Evolutionary conservation across 2,329 filamentous ascomycete species (phyloP).

Genomic region (Fusarium lateritium): DNA sequence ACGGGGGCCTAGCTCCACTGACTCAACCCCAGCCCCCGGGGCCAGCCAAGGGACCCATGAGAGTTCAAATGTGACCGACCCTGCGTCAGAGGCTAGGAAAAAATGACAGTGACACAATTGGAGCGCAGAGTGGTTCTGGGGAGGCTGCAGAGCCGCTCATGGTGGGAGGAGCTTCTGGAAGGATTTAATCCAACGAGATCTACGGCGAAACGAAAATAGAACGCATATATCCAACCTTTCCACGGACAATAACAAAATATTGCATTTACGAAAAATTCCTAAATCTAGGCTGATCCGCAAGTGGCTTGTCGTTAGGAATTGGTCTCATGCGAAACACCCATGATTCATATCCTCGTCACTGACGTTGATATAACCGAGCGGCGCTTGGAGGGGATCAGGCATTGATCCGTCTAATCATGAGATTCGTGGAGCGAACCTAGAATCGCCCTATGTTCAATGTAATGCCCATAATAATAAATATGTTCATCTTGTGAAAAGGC

Average conservation of each 20-base stretch:
- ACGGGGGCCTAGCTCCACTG: constrained; percentile 13
- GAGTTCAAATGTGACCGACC: constrained; percentile 12
- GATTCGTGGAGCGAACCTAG: not conserved
- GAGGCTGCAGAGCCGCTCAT: constrained; percentile 2
- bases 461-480: too few species aligned
- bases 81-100: constrained; percentile 33
- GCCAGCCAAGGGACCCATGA: constrained; percentile 26
- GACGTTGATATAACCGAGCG: constrained; percentile 1
- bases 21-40: constrained; percentile 21
- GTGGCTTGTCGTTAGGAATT: not conserved
- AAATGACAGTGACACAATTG: constrained; percentile 22
- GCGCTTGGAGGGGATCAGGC: not conserved
- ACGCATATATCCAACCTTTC: too few species aligned
- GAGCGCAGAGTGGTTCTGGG: not conserved
- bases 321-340: not conserved
- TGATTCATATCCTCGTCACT: constrained; percentile 13
- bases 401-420: not conserved
- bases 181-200: constrained; percentile 9
- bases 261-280: too few species aligned
- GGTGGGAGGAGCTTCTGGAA: constrained; percentile 40
- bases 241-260: too few species aligned
- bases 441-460: not conserved
- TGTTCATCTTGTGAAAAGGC: not conserved
- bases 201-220: too few species aligned
- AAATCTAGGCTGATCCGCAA: not conserved